Conservation (phyloP, 2,329 filamentous ascomycete genomes). For the Lasiodiplodia hormozganensis region DNA sequence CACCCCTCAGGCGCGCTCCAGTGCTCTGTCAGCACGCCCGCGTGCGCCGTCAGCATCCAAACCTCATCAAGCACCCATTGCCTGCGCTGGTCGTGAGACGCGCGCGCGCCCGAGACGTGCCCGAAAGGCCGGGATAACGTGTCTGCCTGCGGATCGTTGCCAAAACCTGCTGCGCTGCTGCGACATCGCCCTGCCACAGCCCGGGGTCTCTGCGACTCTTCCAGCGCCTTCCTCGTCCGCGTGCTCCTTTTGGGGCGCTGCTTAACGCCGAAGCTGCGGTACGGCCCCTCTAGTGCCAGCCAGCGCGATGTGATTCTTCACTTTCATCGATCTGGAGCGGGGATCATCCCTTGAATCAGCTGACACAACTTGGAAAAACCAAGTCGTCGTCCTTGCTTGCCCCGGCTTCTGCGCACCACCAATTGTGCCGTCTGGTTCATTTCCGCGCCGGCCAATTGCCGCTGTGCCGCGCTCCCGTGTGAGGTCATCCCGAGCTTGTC, state of each 20-base stretch:
- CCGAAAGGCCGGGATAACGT: slow-evolving; percentile 3
- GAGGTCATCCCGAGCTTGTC: slow-evolving; percentile 19
- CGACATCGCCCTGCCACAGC: slow-evolving; percentile 6
- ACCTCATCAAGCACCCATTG: neutral
- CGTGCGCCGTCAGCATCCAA: neutral
- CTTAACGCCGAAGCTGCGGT: slow-evolving; percentile 6
- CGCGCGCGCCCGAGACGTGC: neutral
- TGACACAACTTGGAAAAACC: slow-evolving; percentile 11
- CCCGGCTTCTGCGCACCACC: slow-evolving; percentile 4
- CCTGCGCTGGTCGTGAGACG: neutral
- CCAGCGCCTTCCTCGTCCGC: neutral
- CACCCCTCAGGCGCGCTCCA: neutral
- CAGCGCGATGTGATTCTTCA: slow-evolving; percentile 7
- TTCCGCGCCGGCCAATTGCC: slow-evolving; percentile 14
- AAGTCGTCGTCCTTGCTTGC: slow-evolving; percentile 19
- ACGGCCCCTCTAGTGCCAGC: neutral
- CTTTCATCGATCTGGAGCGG: neutral
- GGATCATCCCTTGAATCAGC: slow-evolving; percentile 6
- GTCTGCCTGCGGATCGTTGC: slow-evolving; percentile 13
- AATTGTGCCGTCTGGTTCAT: slow-evolving; percentile 13
- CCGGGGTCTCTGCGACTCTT: neutral
- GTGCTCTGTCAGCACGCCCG: neutral
- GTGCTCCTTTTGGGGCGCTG: neutral
- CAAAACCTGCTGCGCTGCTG: slow-evolving; percentile 10
- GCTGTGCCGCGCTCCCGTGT: neutral